phyloP scores from a whole-genome alignment of 2,329 filamentous ascomycete genomes.

The Ophiostoma triangulosporum region DNA sequence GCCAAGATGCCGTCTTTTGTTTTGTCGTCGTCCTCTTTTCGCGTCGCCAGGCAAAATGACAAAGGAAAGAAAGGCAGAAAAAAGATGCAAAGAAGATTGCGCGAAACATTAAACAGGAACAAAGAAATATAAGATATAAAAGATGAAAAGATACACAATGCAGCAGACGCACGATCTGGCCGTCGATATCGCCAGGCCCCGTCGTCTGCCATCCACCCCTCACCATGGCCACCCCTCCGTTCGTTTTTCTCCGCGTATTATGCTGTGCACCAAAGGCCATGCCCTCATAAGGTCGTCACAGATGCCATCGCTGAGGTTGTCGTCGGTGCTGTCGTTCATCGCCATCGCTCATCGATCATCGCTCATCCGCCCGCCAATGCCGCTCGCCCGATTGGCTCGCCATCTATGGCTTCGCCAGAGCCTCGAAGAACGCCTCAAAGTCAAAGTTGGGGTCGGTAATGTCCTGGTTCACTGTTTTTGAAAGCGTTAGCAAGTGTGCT shows the following conservation, averaged over 20 bases:
- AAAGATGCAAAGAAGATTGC: background rate
- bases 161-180: background rate
- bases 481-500: background rate
- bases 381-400: conserved; percentile 1
- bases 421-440: conserved; percentile 68
- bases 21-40: background rate
- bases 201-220: background rate
- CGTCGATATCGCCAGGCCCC: background rate
- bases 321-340: background rate
- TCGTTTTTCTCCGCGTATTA: conserved; percentile 3
- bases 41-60: background rate
- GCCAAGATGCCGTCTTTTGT: conserved; percentile 6
- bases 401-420: conserved; percentile 39
- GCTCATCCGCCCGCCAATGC: background rate
- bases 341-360: background rate
- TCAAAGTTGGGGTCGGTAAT: conserved; percentile 84
- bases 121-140: background rate
- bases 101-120: background rate
- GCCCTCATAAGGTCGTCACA: background rate
- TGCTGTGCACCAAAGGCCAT: conserved; percentile 1
- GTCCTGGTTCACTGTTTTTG: conserved; percentile 30
- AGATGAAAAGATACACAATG: conserved; percentile 1
- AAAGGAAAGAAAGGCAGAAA: background rate
- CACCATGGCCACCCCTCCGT: background rate
- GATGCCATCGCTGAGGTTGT: background rate